These are phyloP conservation scores for Backusella tuberculispora DNA, from an alignment of 192 early-diverging fungal species.

Conservation along the genomic window DNA sequence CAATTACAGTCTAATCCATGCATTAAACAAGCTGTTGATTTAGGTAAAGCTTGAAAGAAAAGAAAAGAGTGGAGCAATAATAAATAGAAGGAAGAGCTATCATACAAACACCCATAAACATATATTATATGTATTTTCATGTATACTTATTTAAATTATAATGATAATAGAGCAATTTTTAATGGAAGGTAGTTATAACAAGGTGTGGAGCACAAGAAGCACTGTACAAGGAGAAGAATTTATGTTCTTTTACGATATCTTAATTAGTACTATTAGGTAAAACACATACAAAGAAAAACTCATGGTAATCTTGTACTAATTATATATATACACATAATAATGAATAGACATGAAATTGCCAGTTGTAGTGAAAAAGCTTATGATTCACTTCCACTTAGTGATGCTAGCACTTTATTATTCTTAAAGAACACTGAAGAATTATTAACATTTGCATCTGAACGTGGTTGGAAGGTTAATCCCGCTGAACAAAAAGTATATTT, in stretches of 20 bases:
- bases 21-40: constrained; percentile 89
- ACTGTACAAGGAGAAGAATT: constrained; percentile 93
- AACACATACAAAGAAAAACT: background rate
- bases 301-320: background rate
- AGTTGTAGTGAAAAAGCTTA: constrained; percentile 97
- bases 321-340: background rate
- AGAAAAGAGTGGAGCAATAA: too few relatives aligned
- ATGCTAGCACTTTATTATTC: constrained; percentile 93
- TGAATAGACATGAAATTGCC: constrained; percentile 87
- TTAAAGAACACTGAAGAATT: constrained; percentile 78
- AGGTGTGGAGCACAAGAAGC: constrained; percentile 90
- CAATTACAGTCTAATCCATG: constrained; percentile 80
- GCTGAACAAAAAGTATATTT: constrained; percentile 85
- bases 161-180: constrained; percentile 78
- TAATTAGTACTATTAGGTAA: constrained; percentile 91
- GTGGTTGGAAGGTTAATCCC: constrained; percentile 84
- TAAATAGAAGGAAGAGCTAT: background rate
- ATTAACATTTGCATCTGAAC: constrained; percentile 73
- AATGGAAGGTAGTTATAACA: constrained; percentile 98
- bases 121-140: too few relatives aligned
- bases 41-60: constrained; percentile 41
- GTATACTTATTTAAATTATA: background rate
- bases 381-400: constrained; percentile 75
- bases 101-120: too few relatives aligned
- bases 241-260: constrained; percentile 91